Conservation (phyloP, 805 yeast species). For the Wickerhamomyces canadensis region DNA sequence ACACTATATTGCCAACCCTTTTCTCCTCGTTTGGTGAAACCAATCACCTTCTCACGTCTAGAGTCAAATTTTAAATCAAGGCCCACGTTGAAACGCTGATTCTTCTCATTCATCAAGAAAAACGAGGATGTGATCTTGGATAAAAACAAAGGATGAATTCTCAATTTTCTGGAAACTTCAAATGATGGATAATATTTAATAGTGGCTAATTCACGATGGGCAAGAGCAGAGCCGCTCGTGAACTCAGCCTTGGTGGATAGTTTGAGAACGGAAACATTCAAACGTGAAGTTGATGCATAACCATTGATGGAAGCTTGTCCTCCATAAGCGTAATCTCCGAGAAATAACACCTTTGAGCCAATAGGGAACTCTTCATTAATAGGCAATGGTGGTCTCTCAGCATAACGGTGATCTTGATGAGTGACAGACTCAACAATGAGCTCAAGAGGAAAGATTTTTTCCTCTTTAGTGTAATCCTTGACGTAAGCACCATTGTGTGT, state of each 20-base stretch:
- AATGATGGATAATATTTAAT: constrained; percentile 60
- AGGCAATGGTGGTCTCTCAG: constrained; percentile 69
- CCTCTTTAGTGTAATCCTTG: constrained; percentile 56
- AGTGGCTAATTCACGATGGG: constrained; percentile 47
- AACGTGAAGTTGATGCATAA: constrained; percentile 39
- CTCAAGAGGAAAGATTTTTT: constrained; percentile 69
- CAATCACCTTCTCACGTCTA: constrained; percentile 76
- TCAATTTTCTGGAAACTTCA: constrained; percentile 54
- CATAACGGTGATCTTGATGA: constrained; percentile 69
- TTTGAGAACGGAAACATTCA: constrained; percentile 50
- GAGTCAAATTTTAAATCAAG: constrained; percentile 79
- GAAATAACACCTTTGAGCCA: constrained; percentile 63
- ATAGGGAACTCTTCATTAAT: constrained; percentile 78
- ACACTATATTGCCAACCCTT: constrained; percentile 82
- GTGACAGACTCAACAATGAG: constrained; percentile 69
- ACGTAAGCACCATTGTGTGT: constrained; percentile 66
- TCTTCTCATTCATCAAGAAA: constrained; percentile 49
- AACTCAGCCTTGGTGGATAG: constrained; percentile 50
- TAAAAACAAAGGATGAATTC: constrained; percentile 57
- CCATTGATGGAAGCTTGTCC: constrained; percentile 66
- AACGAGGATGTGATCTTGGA: constrained; percentile 74
- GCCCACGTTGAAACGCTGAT: constrained; percentile 64
- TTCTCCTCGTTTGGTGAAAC: constrained; percentile 65
- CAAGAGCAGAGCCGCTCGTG: constrained; percentile 55
- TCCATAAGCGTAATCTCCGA: constrained; percentile 88